Percentiles rank a stretch among this genome's conserved stretches.
Conservation (phyloP, 306 rosid genomes). For the Aeschynomene evenia region DNA sequence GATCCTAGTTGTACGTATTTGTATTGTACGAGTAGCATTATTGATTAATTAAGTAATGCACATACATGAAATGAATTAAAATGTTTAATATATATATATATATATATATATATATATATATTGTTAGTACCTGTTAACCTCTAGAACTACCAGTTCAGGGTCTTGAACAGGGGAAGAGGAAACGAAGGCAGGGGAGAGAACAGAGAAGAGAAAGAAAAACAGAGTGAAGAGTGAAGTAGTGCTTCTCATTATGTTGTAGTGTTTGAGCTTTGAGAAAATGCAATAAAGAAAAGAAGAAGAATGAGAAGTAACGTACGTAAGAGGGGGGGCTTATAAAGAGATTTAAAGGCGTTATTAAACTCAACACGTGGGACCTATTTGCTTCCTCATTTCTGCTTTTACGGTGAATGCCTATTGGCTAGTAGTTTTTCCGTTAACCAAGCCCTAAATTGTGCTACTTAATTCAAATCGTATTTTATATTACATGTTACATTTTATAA, state of each 20-base stretch:
- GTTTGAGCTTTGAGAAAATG: neutral
- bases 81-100: too few species aligned
- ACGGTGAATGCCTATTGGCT: conserved; percentile 51
- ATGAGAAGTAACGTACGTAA: conserved; percentile 24
- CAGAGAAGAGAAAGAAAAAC: conserved; percentile 45
- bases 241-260: conserved; percentile 47
- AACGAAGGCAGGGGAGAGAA: conserved; percentile 44
- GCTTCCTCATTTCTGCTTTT: conserved; percentile 60
- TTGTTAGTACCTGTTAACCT: conserved; percentile 94
- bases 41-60: neutral
- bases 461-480: too few species aligned
- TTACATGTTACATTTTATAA: too few species aligned
- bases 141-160: conserved; percentile 62
- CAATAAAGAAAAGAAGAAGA: neutral
- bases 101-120: too few species aligned
- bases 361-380: conserved; percentile 55
- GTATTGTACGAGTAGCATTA: too few species aligned
- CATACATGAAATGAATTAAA: too few species aligned
- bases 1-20: too few species aligned
- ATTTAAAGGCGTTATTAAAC: conserved; percentile 56
- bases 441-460: conserved; percentile 52
- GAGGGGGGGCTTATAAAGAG: conserved; percentile 56
- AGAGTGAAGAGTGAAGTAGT: conserved; percentile 36
- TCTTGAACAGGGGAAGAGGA: conserved; percentile 51
- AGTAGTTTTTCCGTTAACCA: conserved; percentile 74